Conservation (phyloP, 2,329 filamentous ascomycete species). For the Didymella pinodella region DNA sequence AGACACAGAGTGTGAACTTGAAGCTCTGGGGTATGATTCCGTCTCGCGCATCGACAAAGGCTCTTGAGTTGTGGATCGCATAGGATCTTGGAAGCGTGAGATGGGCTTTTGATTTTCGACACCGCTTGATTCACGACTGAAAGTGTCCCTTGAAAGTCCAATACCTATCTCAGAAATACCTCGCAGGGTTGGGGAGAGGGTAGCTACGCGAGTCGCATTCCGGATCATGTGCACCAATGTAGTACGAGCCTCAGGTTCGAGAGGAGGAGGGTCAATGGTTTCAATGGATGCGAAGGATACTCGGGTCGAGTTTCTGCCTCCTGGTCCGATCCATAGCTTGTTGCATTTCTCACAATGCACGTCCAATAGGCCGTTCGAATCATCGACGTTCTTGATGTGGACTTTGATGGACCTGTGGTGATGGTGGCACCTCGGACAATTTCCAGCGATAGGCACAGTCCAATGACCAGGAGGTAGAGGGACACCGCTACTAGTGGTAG, state of each 20-base stretch:
- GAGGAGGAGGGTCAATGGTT: conserved; percentile 29
- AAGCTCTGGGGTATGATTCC: too few relatives aligned
- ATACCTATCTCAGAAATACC: too few relatives aligned
- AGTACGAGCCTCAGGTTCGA: conserved; percentile 28
- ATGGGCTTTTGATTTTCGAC: too few relatives aligned
- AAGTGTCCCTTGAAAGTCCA: too few relatives aligned
- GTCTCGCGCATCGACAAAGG: too few relatives aligned
- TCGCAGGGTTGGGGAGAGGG: conserved; percentile 12
- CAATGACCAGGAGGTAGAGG: conserved; percentile 32
- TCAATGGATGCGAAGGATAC: conserved; percentile 36
- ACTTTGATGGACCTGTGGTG: conserved; percentile 35
- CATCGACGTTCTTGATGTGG: conserved; percentile 26
- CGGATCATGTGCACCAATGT: conserved; percentile 35
- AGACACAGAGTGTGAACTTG: too few relatives aligned
- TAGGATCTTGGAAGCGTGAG: too few relatives aligned
- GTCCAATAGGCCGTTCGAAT: conserved; percentile 26
- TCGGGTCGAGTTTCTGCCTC: conserved; percentile 34
- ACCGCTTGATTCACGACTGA: too few relatives aligned
- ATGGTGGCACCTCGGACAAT: conserved; percentile 42
- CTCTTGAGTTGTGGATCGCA: too few relatives aligned
- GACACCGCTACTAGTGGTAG: conserved; percentile 29
- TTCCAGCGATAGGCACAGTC: conserved; percentile 35
- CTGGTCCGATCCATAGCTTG: conserved; percentile 37
- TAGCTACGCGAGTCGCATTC: conserved; percentile 26
- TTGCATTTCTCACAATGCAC: conserved; percentile 36